Base-by-base conservation (phyloP, 1,284 basidiomycete genomes). In the Stygiomarasmius scandens region DNA sequence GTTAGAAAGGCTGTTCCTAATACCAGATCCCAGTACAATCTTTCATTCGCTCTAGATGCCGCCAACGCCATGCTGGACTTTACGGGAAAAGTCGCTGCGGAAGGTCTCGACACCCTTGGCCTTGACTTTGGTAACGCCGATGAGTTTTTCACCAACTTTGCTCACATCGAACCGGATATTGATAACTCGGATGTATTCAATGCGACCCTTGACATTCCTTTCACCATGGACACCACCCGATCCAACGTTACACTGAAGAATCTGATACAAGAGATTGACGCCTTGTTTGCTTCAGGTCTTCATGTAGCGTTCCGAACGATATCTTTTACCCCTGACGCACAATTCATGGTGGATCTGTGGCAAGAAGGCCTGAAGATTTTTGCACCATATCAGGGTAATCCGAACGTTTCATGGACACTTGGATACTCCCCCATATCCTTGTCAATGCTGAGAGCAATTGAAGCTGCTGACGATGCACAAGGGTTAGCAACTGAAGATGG, bases 311-410 rank as follows among this genome's bases (percentile, higher is more conserved):
- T 44, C 46, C 34, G 20, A n/a, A 57, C 55, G 11, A 19, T 60
- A 1, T 51, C 51, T 20, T 24, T 58, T 1, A 47, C 29, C 11
- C 38, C 52, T 20, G 47, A 58, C 20, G 27, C 41, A 2, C 29
- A 34, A 3, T 58, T 60, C 22, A 25, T 48, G 5, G n/a, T 24
- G 32, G 47, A 58, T 19, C n/a, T 57, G 2, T 49, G 22, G 22
- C n/a, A 34, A 9, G 48, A 50, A 22, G 55, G 22, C 27, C n/a
- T 46, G 14, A 36, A 49, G 9, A 14, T 54, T 14, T 49, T 50
- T 19, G 43, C 2, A 12, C 2, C n/a, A 44, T 25, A 41, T 27
- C 1, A 19, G 46, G 16, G 46, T 8, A 24, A 24, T 2, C 27
- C 22, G 2, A 23, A 16, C 24, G n/a, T 23, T 16, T 2, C 16